These are phyloP conservation scores for Penicillium robsamsonii DNA, from an alignment of 495 filamentous ascomycete genomes.

Conservation along the genomic window DNA sequence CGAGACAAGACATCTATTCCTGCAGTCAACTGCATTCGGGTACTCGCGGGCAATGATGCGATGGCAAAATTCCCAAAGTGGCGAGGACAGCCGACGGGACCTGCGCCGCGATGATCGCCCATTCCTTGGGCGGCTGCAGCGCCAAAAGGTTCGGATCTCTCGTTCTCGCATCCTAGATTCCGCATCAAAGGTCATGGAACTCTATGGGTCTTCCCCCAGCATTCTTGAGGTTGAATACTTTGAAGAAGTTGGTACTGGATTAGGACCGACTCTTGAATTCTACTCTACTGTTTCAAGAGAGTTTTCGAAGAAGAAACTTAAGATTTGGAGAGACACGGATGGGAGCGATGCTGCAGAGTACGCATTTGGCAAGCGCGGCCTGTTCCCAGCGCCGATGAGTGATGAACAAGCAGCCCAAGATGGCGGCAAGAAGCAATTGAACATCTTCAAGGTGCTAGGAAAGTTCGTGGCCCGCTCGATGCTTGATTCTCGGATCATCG, in stretches of 20 bases:
- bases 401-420: slow-evolving; percentile 70
- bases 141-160: slow-evolving; percentile 97
- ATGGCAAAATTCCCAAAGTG: slow-evolving; percentile 89
- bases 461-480: slow-evolving; percentile 98
- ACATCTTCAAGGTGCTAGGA: slow-evolving; percentile 89
- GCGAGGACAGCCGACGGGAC: slow-evolving; percentile 75
- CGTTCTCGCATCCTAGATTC: slow-evolving; percentile 91
- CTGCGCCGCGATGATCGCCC: slow-evolving; percentile 83
- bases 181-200: slow-evolving; percentile 98
- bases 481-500: slow-evolving; percentile 97
- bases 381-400: slow-evolving; percentile 93
- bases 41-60: slow-evolving; percentile 96
- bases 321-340: slow-evolving; percentile 93
- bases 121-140: slow-evolving; percentile 88
- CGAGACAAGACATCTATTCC: slow-evolving; percentile 94
- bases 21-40: slow-evolving; percentile 97
- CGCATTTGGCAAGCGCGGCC: slow-evolving; percentile 77
- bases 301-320: slow-evolving; percentile 94
- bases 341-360: slow-evolving; percentile 72
- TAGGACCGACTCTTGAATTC: slow-evolving; percentile 96
- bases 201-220: slow-evolving; percentile 93
- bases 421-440: slow-evolving; percentile 76
- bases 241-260: slow-evolving; percentile 94
- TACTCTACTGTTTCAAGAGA: slow-evolving; percentile 98
- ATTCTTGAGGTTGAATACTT: slow-evolving; percentile 98